A percentile compares a stretch with the other conserved stretches of the same genome.
These are phyloP conservation scores for Laguncularia racemosa DNA, from an alignment of 345 rosid species.

Conservation along the genomic window DNA sequence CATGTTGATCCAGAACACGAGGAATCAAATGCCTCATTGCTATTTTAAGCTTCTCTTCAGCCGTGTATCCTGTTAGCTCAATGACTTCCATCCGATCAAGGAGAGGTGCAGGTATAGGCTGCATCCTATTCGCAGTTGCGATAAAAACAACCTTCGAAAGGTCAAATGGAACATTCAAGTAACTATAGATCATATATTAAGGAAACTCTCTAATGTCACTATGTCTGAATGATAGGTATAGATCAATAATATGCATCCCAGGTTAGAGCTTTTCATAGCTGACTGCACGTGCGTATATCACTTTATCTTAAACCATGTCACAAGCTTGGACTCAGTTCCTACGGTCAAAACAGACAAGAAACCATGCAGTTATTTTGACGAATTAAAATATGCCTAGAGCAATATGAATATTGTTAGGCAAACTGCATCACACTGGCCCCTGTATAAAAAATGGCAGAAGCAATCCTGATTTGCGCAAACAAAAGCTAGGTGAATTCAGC, in stretches of 20 bases:
- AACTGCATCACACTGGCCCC: no score
- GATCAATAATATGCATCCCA: neutral
- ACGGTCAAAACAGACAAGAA: neutral
- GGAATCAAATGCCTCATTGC: slow-evolving; percentile 94
- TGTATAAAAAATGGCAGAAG: no score
- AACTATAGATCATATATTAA: slow-evolving; percentile 56
- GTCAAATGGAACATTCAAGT: slow-evolving; percentile 95
- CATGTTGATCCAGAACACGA: slow-evolving; percentile 93
- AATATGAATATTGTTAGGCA: no score
- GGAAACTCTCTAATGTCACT: slow-evolving; percentile 20
- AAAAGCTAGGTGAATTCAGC: no score
- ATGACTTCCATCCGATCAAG: slow-evolving; percentile 97
- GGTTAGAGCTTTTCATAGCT: neutral
- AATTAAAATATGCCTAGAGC: no score
- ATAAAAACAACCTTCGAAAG: slow-evolving; percentile 92
- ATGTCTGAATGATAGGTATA: no score
- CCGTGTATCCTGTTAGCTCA: slow-evolving; percentile 95
- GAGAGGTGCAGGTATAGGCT: slow-evolving; percentile 96
- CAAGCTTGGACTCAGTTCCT: neutral
- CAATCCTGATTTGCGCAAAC: no score
- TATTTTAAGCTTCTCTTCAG: slow-evolving; percentile 90
- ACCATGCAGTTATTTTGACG: no score
- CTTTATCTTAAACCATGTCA: no score
- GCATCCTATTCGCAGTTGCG: slow-evolving; percentile 90
- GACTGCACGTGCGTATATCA: no score